Percentiles rank a stretch among this genome's conserved stretches.
Evolutionary conservation across 371 early-diverging fungal species (phyloP).

Genomic region (Rhizopus stolonifer): DNA sequence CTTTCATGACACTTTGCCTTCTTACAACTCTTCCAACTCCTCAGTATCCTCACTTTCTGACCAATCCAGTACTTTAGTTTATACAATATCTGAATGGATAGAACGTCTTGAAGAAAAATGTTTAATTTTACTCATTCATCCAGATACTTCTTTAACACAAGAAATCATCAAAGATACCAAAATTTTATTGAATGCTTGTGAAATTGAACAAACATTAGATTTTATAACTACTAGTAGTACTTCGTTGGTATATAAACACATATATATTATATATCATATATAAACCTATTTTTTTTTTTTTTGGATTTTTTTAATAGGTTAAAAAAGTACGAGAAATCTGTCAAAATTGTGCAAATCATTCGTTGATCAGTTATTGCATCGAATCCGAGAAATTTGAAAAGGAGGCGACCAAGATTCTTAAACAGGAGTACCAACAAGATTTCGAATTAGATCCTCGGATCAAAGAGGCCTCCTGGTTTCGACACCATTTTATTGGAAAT

Average conservation of each 20-base stretch:
- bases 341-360: background rate
- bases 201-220: background rate
- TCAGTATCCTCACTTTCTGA: no score
- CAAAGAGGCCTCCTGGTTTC: slow-evolving; percentile 41
- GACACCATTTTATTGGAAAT: slow-evolving; percentile 46
- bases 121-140: background rate
- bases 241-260: no score
- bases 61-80: no score
- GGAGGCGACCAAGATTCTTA: slow-evolving; percentile 9
- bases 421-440: slow-evolving; percentile 8
- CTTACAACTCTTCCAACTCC: no score
- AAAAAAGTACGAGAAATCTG: slow-evolving; percentile 6
- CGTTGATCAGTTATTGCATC: background rate
- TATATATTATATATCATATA: no score
- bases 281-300: background rate
- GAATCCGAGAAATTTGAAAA: slow-evolving; percentile 16
- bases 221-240: no score
- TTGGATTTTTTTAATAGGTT: background rate
- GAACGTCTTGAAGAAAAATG: background rate
- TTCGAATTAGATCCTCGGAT: no score
- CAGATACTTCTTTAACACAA: background rate
- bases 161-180: background rate
- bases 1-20: no score
- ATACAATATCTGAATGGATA: no score
- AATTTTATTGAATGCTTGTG: no score